Percentiles rank a stretch among this genome's conserved stretches.
phyloP scores from a whole-genome alignment of 352 stramenopile genomes.

The Globisporangium recalcitrans region DNA sequence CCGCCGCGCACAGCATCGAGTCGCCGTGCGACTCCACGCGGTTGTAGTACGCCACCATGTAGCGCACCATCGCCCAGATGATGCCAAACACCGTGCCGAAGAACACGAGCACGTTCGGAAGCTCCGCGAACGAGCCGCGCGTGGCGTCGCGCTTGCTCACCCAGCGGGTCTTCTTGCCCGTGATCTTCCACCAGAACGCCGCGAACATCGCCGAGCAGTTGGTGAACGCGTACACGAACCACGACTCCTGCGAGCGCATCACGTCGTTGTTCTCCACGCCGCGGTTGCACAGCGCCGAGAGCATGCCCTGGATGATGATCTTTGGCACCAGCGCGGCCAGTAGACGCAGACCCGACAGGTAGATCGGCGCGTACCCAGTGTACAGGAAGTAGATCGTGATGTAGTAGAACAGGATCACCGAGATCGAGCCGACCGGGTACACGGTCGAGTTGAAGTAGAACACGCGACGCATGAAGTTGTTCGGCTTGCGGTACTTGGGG shows the following conservation, averaged over 20 bases:
- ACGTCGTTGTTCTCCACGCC: constrained; percentile 80
- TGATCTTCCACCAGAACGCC: constrained; percentile 81
- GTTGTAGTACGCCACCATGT: constrained; percentile 75
- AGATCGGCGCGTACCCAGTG: constrained; percentile 80
- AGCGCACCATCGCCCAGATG: constrained; percentile 75
- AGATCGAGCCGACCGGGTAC: constrained; percentile 73
- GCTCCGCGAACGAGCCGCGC: constrained; percentile 62
- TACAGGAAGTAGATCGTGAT: constrained; percentile 85
- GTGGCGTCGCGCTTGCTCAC: constrained; percentile 58
- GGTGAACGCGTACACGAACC: constrained; percentile 81
- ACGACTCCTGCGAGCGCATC: constrained; percentile 71
- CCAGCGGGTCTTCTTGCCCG: constrained; percentile 64
- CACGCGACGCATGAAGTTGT: constrained; percentile 78
- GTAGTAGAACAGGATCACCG: constrained; percentile 81
- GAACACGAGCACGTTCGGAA: constrained; percentile 83
- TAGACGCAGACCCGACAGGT: constrained; percentile 65
- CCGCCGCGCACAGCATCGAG: constrained; percentile 58
- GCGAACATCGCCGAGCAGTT: constrained; percentile 72
- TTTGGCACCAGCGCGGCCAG: constrained; percentile 64
- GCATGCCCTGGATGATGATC: constrained; percentile 63
- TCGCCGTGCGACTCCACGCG: constrained; percentile 67
- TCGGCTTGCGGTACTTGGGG: constrained; percentile 76
- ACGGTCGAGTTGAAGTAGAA: constrained; percentile 84
- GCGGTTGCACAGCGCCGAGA: constrained; percentile 74
- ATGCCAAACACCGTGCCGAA: constrained; percentile 67